Evolutionary conservation across 208 protist genomes (phyloP).

Genomic region (Phytomonas sp.): DNA sequence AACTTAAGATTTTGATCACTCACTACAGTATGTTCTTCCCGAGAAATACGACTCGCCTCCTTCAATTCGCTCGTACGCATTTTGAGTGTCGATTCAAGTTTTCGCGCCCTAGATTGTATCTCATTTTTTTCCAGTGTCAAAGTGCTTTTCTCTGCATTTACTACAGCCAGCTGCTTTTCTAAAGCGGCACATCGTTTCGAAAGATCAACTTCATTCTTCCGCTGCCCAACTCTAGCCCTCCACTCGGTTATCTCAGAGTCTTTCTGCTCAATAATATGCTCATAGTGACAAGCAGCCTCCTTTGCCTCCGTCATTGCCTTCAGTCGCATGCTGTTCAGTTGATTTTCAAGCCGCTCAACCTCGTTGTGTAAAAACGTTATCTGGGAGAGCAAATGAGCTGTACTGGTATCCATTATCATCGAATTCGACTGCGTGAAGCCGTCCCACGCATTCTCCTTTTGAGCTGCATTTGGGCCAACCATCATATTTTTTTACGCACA

Average conservation of each 20-base stretch:
- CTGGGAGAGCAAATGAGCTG: slow-evolving; percentile 52
- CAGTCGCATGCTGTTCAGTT: slow-evolving; percentile 21
- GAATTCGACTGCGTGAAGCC: background rate
- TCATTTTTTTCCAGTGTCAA: slow-evolving; percentile 49
- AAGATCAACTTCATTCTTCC: slow-evolving; percentile 32
- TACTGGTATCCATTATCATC: slow-evolving; percentile 16
- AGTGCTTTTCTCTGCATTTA: slow-evolving; percentile 58
- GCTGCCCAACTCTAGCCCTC: slow-evolving; percentile 14
- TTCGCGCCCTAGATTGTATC: slow-evolving; percentile 33
- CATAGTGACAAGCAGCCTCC: slow-evolving; percentile 26
- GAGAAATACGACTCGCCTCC: slow-evolving; percentile 19
- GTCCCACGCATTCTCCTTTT: background rate
- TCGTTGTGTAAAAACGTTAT: slow-evolving; percentile 78
- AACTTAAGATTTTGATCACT: background rate
- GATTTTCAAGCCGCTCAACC: slow-evolving; percentile 63
- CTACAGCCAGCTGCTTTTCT: slow-evolving; percentile 62
- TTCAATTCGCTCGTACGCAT: slow-evolving; percentile 24
- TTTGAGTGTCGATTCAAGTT: slow-evolving; percentile 40
- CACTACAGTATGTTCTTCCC: slow-evolving; percentile 3
- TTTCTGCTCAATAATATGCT: slow-evolving; percentile 43
- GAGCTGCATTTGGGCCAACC: too few relatives aligned
- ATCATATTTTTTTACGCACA: background rate
- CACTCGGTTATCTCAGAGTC: slow-evolving; percentile 27
- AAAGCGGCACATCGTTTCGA: slow-evolving; percentile 38
- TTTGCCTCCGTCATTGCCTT: slow-evolving; percentile 21